Evolutionary conservation across 2,329 filamentous ascomycete species (phyloP), one percentile per base, ranked within the genome.

Genomic region (Exophiala sp.): DNA sequence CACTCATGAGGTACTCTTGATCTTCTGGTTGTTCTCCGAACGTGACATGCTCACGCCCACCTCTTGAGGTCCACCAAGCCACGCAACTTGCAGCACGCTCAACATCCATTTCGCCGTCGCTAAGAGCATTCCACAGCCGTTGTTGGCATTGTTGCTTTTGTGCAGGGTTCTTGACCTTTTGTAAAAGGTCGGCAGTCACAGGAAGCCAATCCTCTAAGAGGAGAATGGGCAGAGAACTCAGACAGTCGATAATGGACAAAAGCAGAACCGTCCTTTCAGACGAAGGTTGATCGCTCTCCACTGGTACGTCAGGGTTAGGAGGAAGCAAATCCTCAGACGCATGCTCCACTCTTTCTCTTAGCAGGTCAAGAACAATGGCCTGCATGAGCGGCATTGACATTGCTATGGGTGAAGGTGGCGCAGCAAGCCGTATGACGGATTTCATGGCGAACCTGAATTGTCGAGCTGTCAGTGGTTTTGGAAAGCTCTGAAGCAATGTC

Each of bases 381-480:
- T 89, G 85, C n/a, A 96, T 79, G 53, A 87, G 79, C 0, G 89
- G 89, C 59, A 94, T 86, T 4, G 79, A 79, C 43, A 82, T 84
- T 33, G 87, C 84, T 38, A 95, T 80, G 1, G 84, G 80, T 35
- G 88, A 90, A 0, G 91, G 91, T 2, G 91, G 89, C 2, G 87
- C 86, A 9, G 90, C 84, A 55, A 95, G 86, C 63, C 87, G 86
- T 69, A 95, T 83, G 42, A 96, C 76, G 1, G 89, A 92, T 68
- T 87, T 89, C 76, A 95, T 91, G 9, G 91, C 91, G 8, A 96
- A 78, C 29, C 91, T 83, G 75, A 96, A 96, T 68, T 96, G 91
- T 12, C 91, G 84, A 1, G 88, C 79, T 0, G 89, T 91, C 16
- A 96, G 83, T 54, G 86, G 87, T 1, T 77, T 68, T 0, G 91